Evolutionary conservation across 1,139 yeast species (phyloP).

Genomic region (Yamadazyma jaroonii): DNA sequence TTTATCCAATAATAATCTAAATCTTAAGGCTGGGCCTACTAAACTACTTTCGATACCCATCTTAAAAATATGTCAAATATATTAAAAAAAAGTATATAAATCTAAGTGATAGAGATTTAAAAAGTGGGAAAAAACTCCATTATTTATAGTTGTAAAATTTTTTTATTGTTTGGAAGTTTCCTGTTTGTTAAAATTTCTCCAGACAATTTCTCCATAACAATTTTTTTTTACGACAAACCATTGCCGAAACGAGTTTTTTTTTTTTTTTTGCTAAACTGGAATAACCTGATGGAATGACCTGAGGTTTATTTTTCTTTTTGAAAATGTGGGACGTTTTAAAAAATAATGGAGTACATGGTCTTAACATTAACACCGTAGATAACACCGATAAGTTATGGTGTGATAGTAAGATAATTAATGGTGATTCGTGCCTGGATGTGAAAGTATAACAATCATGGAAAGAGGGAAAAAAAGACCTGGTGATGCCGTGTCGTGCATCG

Average conservation of each 20-base stretch:
- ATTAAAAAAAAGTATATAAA: too few relatives aligned
- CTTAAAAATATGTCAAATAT: not conserved
- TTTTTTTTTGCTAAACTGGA: not conserved
- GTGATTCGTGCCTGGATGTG: too few relatives aligned
- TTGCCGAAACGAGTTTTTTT: not conserved
- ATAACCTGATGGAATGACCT: conserved; percentile 1
- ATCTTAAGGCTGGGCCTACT: conserved; percentile 32
- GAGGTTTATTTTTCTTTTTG: not conserved
- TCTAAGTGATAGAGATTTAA: not conserved
- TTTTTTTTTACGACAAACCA: conserved; percentile 1
- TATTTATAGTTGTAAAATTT: conserved; percentile 1
- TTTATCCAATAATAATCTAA: conserved; percentile 31
- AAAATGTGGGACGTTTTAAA: too few relatives aligned
- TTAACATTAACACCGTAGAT: too few relatives aligned
- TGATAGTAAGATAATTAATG: too few relatives aligned
- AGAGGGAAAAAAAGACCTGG: too few relatives aligned
- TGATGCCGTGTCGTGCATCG: not conserved
- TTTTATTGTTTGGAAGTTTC: not conserved
- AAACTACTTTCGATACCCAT: conserved; percentile 40
- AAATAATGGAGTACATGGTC: too few relatives aligned
- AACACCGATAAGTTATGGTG: too few relatives aligned
- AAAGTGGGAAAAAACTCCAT: not conserved
- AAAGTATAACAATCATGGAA: too few relatives aligned
- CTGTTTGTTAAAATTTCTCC: not conserved
- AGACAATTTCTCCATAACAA: conserved; percentile 1